Conservation (phyloP, 352 stramenopile species). For the Aphanomyces stellatus region DNA sequence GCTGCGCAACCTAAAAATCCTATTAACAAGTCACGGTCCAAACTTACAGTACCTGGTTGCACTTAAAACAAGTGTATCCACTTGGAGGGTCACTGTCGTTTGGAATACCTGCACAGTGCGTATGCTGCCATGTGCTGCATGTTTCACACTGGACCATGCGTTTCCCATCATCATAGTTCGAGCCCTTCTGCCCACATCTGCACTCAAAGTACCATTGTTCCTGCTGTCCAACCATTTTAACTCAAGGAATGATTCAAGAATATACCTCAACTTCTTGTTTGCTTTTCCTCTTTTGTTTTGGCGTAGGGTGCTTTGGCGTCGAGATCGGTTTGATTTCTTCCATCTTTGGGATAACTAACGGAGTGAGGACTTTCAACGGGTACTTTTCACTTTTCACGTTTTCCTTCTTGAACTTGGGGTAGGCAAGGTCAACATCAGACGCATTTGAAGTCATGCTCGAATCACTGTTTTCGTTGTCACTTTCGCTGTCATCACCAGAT, state of each 20-base stretch:
- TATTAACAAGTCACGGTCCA: too few species aligned
- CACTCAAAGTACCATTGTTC: conserved; percentile 71
- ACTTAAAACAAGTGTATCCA: conserved; percentile 48
- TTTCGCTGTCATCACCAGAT: background rate
- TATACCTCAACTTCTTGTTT: background rate
- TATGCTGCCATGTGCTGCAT: conserved; percentile 72
- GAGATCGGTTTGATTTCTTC: background rate
- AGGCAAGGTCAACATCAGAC: conserved; percentile 9
- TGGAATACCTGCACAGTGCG: conserved; percentile 45
- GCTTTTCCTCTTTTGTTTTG: background rate
- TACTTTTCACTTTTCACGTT: background rate
- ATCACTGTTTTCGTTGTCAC: conserved; percentile 6
- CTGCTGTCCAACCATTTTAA: too few species aligned
- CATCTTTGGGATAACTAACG: background rate
- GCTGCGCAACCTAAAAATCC: background rate
- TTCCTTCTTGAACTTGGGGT: conserved; percentile 10
- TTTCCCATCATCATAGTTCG: conserved; percentile 57
- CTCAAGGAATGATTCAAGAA: too few species aligned
- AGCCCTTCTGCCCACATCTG: conserved; percentile 39
- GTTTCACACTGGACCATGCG: conserved; percentile 67
- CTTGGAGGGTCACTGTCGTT: conserved; percentile 40
- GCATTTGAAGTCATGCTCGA: conserved; percentile 6
- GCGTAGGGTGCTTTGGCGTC: background rate
- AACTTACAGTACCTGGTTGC: too few species aligned
- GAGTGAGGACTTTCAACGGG: background rate